These are phyloP conservation scores for Trametes maxima DNA, from an alignment of 768 basidiomycete genomes.

Conservation along the genomic window DNA sequence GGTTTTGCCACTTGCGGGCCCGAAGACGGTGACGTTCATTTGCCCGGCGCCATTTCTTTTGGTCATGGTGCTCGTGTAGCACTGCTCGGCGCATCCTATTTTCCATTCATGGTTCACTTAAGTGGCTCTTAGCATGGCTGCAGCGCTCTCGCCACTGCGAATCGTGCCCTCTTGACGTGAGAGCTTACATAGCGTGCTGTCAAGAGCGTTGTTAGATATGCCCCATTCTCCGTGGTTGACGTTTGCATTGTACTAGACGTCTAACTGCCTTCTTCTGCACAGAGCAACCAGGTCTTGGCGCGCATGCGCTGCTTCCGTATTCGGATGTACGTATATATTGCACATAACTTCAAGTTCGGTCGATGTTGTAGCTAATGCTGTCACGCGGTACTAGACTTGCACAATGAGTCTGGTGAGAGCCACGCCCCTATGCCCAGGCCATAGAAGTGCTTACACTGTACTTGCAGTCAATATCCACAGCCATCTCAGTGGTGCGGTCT, in stretches of 20 bases:
- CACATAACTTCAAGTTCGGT: neutral
- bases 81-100: too few relatives aligned
- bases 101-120: too few relatives aligned
- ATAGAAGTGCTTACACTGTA: conserved; percentile 19
- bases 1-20: too few relatives aligned
- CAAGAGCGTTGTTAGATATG: too few relatives aligned
- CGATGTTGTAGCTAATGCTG: neutral
- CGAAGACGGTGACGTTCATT: too few relatives aligned
- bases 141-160: too few relatives aligned
- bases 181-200: too few relatives aligned
- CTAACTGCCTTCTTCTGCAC: conserved; percentile 5
- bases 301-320: conserved; percentile 64
- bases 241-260: neutral
- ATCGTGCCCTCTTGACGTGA: too few relatives aligned
- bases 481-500: conserved; percentile 69
- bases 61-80: too few relatives aligned
- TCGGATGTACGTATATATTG: conserved; percentile 55
- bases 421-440: conserved; percentile 4
- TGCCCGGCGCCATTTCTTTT: too few relatives aligned
- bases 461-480: conserved; percentile 81
- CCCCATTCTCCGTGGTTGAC: too few relatives aligned
- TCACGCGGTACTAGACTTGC: conserved; percentile 52
- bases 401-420: conserved; percentile 71
- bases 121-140: too few relatives aligned
- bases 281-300: conserved; percentile 64